Percentiles rank a stretch among this genome's conserved stretches.
Evolutionary conservation across 2,329 filamentous ascomycete genomes (phyloP).

Genomic region (Emmonsiellopsis sp.): DNA sequence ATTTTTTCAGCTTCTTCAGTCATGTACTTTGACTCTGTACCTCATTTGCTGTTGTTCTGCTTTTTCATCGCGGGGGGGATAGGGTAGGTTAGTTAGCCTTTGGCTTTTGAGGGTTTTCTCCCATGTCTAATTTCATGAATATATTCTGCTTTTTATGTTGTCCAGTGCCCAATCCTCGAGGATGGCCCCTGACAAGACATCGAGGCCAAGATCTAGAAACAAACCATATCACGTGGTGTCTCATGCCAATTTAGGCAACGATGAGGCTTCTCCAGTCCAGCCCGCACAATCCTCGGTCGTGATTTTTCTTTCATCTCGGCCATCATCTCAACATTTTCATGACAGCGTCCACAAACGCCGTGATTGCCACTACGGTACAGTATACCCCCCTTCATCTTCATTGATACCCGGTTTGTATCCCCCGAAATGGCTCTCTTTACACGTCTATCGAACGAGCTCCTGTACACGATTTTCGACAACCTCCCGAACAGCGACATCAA

Average conservation of each 20-base stretch:
- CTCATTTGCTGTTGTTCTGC: neutral
- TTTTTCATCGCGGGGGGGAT: neutral
- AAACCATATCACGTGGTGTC: neutral
- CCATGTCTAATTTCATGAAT: neutral
- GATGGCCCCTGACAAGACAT: too few species aligned
- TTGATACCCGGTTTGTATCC: neutral
- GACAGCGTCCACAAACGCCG: neutral
- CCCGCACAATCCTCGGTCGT: neutral
- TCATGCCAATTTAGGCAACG: neutral
- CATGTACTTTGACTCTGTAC: neutral
- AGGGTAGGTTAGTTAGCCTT: neutral
- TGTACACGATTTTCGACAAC: neutral
- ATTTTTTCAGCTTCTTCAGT: neutral
- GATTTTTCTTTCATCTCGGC: neutral
- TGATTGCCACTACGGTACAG: neutral
- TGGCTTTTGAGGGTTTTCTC: neutral
- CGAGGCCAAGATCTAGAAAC: neutral
- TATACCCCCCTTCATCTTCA: neutral
- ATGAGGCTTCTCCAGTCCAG: neutral
- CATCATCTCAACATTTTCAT: neutral
- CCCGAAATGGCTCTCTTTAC: neutral
- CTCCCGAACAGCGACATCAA: conserved; percentile 2
- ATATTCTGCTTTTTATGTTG: neutral
- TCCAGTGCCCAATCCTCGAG: neutral
- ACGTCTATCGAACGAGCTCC: neutral